Percentiles rank a stretch among this genome's conserved stretches.
Evolutionary conservation across 805 yeast species (phyloP).

Genomic region (Cyberlindnera sargentensis): DNA sequence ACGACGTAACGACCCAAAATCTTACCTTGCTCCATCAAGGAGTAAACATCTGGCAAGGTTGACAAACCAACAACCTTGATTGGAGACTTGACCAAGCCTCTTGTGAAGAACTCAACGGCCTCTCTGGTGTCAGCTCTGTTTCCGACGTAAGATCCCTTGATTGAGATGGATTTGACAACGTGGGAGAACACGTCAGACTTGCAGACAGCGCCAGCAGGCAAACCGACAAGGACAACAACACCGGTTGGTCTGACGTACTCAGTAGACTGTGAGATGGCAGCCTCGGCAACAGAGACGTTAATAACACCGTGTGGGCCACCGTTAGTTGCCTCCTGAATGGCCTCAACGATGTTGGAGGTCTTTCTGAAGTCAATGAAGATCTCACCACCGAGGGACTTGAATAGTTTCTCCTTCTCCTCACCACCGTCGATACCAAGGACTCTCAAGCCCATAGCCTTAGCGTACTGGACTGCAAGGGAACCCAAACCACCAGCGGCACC

Average conservation of each 20-base stretch:
- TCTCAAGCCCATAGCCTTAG: constrained; percentile 69
- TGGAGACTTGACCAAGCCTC: constrained; percentile 68
- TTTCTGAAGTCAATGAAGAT: constrained; percentile 51
- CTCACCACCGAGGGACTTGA: constrained; percentile 60
- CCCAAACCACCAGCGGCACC: constrained; percentile 84
- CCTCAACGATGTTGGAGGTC: constrained; percentile 47
- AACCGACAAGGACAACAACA: constrained; percentile 65
- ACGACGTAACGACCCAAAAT: constrained; percentile 86
- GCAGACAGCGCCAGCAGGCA: constrained; percentile 75
- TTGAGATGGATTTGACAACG: constrained; percentile 64
- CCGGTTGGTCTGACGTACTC: constrained; percentile 60
- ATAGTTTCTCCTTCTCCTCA: constrained; percentile 49
- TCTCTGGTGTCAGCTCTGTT: constrained; percentile 83
- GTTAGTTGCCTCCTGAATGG: constrained; percentile 47
- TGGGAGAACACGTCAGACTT: constrained; percentile 64
- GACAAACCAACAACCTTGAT: constrained; percentile 72
- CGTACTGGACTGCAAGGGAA: constrained; percentile 67
- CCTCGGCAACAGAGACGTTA: constrained; percentile 68
- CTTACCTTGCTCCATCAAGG: constrained; percentile 76
- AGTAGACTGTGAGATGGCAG: constrained; percentile 55
- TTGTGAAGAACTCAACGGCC: constrained; percentile 66
- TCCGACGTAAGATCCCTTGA: constrained; percentile 83
- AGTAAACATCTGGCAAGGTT: constrained; percentile 59
- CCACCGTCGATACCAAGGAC: constrained; percentile 71
- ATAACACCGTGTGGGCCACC: constrained; percentile 77